Evolutionary conservation across 768 basidiomycete genomes (phyloP), one percentile per base, ranked within the genome.

Genomic region (Collybia sordida): DNA sequence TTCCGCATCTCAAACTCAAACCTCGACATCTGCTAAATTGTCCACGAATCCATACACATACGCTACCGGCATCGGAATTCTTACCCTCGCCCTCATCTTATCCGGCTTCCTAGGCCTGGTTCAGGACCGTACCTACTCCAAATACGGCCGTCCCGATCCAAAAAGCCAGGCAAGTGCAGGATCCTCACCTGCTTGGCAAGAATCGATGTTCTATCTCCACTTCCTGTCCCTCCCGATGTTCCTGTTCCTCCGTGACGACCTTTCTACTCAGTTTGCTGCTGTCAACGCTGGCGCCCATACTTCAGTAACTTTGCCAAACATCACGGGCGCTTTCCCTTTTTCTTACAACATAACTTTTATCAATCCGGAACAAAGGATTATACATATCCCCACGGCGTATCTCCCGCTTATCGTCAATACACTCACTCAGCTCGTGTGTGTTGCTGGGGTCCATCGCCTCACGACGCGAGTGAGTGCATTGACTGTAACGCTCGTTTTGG

Each of bases 121-220:
- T 3, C 94, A 97, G 67, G 95, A 98, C 60, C 76, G 80, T 72
- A 90, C 90, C 4, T 90, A 85, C 60, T 53, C 74, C n/a, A 69
- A 64, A 42, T 69, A 74, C 47, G 67, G 68, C 7, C 59, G 64
- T 19, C 61, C 66, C 18, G 24, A 59, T n/a, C 52, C 59, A 1
- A 40, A 8, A 9, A 25, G 23, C 15, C 31, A 27, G 37, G 42
- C 19, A n/a, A 48, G 22, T 6, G 1, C 25, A 15, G 39, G 51
- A 24, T 45, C 40, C 18, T 38, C 45, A 22, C 47, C 53, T 4
- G 46, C 80, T 38, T 97, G 94, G 94, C 82, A 88, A 60, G 94
- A 97, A 68, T 86, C 83, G 43, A 83, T 98, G 81, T 98, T 96
- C 71, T 98, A 93, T 71, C 76, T 90, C 18, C 91, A 93, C 66